phyloP scores from a whole-genome alignment of 805 yeast species.

The Wickerhamomyces xylosicus region DNA sequence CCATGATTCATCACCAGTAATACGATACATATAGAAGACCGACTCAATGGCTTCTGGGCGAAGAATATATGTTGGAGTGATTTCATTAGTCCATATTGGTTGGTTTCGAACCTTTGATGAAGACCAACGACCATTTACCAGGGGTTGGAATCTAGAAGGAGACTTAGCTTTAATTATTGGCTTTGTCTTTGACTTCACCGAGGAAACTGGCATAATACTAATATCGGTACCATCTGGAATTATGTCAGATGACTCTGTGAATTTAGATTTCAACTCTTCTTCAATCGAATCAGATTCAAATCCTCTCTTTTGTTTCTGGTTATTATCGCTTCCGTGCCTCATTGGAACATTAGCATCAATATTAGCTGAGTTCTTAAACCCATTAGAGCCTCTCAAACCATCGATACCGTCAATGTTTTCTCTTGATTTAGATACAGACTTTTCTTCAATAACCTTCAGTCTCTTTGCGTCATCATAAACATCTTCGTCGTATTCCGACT shows the following conservation, averaged over 20 bases:
- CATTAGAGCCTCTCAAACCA: background rate
- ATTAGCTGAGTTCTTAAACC: background rate
- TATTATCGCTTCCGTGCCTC: conserved; percentile 1
- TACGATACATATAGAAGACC: conserved; percentile 44
- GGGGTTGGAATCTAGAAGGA: conserved; percentile 1
- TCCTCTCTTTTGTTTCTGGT: background rate
- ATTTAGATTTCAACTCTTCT: background rate
- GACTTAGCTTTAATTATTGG: background rate
- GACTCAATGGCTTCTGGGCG: conserved; percentile 58
- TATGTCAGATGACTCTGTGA: background rate
- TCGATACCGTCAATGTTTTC: background rate
- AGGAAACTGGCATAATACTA: no score
- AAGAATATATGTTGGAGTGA: conserved; percentile 31
- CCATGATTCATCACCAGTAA: conserved; percentile 51
- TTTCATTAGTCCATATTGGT: conserved; percentile 23
- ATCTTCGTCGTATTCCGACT: conserved; percentile 14
- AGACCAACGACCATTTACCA: conserved; percentile 4
- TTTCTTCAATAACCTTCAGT: conserved; percentile 1
- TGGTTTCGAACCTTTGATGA: conserved; percentile 11
- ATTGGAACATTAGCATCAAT: conserved; percentile 5
- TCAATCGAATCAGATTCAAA: background rate
- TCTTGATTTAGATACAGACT: background rate
- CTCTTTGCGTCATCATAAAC: conserved; percentile 12
- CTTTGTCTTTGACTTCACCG: no score
- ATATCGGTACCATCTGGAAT: background rate